phyloP scores from a whole-genome alignment of 2,329 filamentous ascomycete species.

The Purpureocillium takamizusanense region DNA sequence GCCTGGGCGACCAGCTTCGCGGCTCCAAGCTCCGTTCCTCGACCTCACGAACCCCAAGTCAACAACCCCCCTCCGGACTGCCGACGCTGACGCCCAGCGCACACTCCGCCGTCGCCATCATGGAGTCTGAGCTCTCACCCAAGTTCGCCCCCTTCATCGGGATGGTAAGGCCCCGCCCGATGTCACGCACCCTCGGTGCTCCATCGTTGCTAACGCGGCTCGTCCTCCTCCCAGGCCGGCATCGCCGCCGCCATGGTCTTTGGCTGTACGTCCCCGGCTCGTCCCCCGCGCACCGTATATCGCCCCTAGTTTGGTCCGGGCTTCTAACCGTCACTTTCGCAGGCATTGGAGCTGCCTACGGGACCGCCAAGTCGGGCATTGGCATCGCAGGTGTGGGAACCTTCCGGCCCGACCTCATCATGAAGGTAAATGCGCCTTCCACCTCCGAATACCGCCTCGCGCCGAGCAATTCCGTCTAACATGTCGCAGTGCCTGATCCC shows the following conservation, averaged over 20 bases:
- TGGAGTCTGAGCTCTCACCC: slow-evolving; percentile 57
- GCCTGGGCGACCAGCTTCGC: neutral
- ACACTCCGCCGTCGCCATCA: slow-evolving; percentile 23
- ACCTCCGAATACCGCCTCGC: neutral
- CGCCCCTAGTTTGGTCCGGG: slow-evolving; percentile 4
- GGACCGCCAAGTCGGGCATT: slow-evolving; percentile 81
- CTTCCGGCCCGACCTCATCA: slow-evolving; percentile 78
- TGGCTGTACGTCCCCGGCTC: slow-evolving; percentile 59
- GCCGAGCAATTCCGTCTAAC: neutral
- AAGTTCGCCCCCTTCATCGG: slow-evolving; percentile 84
- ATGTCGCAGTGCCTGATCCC: slow-evolving; percentile 63
- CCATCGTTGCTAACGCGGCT: slow-evolving; percentile 8
- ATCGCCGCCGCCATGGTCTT: slow-evolving; percentile 79
- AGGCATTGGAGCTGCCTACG: slow-evolving; percentile 71
- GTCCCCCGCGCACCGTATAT: slow-evolving; percentile 1
- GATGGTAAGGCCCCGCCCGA: slow-evolving; percentile 55
- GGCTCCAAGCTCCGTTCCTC: neutral
- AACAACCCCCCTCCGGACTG: neutral
- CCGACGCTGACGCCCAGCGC: slow-evolving; percentile 1
- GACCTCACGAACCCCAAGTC: slow-evolving; percentile 1
- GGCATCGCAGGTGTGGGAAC: slow-evolving; percentile 80
- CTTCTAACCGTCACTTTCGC: slow-evolving; percentile 7
- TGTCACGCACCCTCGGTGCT: neutral
- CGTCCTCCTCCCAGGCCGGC: slow-evolving; percentile 46
- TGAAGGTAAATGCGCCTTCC: slow-evolving; percentile 58